Conservation (phyloP, 1,284 basidiomycete species). For the Neolentinus lepideus region DNA sequence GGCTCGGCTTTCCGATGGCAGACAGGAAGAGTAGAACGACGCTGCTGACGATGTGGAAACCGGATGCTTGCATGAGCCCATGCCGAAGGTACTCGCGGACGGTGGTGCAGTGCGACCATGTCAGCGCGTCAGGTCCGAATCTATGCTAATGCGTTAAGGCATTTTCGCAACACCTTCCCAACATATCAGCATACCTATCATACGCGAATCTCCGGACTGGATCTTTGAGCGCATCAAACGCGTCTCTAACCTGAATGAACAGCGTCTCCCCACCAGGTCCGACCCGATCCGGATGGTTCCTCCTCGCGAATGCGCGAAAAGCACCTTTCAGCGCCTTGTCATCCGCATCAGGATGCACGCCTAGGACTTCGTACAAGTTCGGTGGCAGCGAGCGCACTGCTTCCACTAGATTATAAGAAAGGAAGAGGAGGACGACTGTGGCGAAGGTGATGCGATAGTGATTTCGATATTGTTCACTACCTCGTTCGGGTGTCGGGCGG, state of each 20-base stretch:
- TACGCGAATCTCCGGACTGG: slow-evolving; percentile 81
- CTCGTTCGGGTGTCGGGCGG: slow-evolving; percentile 29
- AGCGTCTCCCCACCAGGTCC: slow-evolving; percentile 45
- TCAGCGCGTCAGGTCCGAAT: slow-evolving; percentile 69
- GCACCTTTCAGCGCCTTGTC: slow-evolving; percentile 62
- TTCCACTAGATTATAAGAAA: slow-evolving; percentile 57
- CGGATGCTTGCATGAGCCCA: slow-evolving; percentile 60
- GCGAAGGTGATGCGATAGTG: slow-evolving; percentile 63
- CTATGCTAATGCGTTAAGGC: slow-evolving; percentile 23
- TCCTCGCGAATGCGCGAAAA: slow-evolving; percentile 69
- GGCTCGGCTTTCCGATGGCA: slow-evolving; percentile 49
- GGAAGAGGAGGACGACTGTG: slow-evolving; percentile 60
- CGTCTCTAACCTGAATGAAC: slow-evolving; percentile 71
- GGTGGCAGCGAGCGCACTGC: slow-evolving; percentile 46
- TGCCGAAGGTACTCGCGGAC: slow-evolving; percentile 63
- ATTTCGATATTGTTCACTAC: slow-evolving; percentile 34
- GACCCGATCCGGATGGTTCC: slow-evolving; percentile 75
- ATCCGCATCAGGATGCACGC: slow-evolving; percentile 53
- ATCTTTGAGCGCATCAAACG: slow-evolving; percentile 76
- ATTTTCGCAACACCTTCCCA: background rate
- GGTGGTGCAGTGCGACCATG: slow-evolving; percentile 63
- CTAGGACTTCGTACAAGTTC: slow-evolving; percentile 75
- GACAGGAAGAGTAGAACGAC: slow-evolving; percentile 57
- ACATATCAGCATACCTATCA: slow-evolving; percentile 48
- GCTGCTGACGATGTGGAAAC: slow-evolving; percentile 66